Evolutionary conservation across 495 filamentous ascomycete species (phyloP).

Genomic region (Penicillium mononematosum): DNA sequence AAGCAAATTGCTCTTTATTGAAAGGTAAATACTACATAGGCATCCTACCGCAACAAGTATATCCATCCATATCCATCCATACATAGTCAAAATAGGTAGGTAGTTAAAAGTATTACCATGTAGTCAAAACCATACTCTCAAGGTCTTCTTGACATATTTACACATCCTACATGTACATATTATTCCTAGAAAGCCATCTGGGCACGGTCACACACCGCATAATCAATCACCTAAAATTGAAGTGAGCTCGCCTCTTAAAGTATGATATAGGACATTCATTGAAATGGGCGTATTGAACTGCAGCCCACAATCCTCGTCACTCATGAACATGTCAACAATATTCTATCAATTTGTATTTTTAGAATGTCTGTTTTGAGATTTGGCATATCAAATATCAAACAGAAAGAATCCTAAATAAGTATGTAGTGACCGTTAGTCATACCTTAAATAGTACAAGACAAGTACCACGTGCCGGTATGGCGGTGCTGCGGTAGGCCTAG

Average conservation of each 20-base stretch:
- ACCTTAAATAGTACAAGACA: slow-evolving; percentile 17
- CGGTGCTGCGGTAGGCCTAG: slow-evolving; percentile 17
- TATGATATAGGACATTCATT: neutral
- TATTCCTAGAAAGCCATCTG: no score
- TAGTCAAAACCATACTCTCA: no score
- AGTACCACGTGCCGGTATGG: slow-evolving; percentile 27
- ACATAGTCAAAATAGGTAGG: neutral
- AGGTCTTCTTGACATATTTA: no score
- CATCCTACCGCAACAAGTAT: neutral
- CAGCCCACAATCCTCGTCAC: neutral
- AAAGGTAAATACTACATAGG: neutral
- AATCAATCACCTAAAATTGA: no score
- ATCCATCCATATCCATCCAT: neutral
- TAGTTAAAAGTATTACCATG: no score
- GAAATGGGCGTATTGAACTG: neutral
- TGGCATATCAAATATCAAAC: neutral
- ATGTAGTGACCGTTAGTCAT: neutral
- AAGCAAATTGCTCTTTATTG: neutral
- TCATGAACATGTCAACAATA: neutral
- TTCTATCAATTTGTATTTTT: neutral
- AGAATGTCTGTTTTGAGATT: neutral
- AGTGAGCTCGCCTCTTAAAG: neutral
- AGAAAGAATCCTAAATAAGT: neutral
- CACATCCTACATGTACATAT: no score
- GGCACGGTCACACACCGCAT: no score